These are phyloP conservation scores for Diphasiastrum complanatum DNA, from an alignment of 83 land plant species.

Conservation along the genomic window DNA sequence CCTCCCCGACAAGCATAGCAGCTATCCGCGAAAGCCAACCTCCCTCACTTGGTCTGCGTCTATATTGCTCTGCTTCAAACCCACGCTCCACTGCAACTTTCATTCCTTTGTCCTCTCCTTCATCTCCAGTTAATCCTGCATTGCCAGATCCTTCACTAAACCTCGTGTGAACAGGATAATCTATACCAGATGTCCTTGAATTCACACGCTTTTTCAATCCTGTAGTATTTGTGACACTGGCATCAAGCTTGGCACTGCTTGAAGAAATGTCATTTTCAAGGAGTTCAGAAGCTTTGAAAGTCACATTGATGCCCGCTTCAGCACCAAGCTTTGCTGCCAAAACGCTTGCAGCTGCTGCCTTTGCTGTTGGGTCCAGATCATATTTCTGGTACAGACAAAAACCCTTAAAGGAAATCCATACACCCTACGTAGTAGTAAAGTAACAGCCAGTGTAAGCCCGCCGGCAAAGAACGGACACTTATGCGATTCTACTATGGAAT, in stretches of 20 bases:
- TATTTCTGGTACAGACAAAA: conserved; percentile 65
- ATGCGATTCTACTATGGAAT: too few species aligned
- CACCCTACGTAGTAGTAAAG: too few species aligned
- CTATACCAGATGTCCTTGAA: background rate
- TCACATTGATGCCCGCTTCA: conserved; percentile 75
- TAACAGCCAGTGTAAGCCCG: too few species aligned
- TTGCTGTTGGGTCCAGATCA: conserved; percentile 91
- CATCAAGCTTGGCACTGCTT: background rate
- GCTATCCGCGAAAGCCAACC: conserved; percentile 91
- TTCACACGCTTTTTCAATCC: background rate
- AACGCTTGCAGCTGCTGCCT: conserved; percentile 91
- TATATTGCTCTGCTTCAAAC: conserved; percentile 27
- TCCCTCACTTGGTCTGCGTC: conserved; percentile 38
- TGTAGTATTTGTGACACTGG: background rate
- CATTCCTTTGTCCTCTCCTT: conserved; percentile 28
- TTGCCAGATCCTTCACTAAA: background rate
- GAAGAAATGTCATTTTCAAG: conserved; percentile 32
- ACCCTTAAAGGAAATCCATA: too few species aligned
- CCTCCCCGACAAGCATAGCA: conserved; percentile 97
- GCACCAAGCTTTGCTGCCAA: conserved; percentile 85
- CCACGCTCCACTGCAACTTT: conserved; percentile 21
- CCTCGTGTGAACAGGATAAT: background rate
- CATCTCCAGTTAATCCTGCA: conserved; percentile 19
- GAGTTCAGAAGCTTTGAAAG: conserved; percentile 28
- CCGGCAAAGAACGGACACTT: too few species aligned